A percentile compares a stretch with the other conserved stretches of the same genome.
These are phyloP conservation scores for Suillus fuscotomentosus DNA, from an alignment of 768 basidiomycete genomes.

Conservation along the genomic window DNA sequence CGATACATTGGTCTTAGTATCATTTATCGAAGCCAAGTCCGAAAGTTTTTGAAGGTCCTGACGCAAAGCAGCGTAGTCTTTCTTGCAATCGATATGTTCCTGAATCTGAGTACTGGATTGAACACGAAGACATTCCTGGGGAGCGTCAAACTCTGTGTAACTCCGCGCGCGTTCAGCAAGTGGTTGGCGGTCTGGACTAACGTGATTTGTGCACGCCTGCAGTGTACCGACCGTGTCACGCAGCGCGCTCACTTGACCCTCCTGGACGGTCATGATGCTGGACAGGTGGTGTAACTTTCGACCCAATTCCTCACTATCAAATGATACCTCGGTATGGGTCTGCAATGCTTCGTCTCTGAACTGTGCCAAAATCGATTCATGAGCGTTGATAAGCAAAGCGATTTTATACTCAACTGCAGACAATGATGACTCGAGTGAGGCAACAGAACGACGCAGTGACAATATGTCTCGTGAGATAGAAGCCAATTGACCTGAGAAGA, in stretches of 20 bases:
- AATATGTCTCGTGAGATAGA: neutral
- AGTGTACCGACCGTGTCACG: neutral
- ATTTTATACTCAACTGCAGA: neutral
- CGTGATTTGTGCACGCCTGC: neutral
- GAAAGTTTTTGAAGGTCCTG: neutral
- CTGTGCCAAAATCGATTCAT: neutral
- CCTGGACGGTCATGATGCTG: neutral
- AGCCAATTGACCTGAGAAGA: neutral
- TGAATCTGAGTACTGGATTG: neutral
- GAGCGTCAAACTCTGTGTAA: neutral
- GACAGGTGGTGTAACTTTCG: neutral
- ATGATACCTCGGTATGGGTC: neutral
- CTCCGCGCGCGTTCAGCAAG: neutral
- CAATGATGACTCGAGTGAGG: neutral
- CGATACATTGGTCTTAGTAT: neutral
- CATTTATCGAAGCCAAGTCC: neutral
- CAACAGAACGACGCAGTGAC: neutral
- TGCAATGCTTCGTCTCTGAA: neutral
- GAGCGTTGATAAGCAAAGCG: neutral
- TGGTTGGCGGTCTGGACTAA: neutral
- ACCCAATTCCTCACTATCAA: neutral
- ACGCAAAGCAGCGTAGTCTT: neutral
- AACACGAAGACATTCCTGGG: neutral
- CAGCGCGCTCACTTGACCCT: neutral
- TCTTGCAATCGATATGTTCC: neutral